Percentiles rank a stretch among this genome's conserved stretches.
phyloP scores from a whole-genome alignment of 164 flowering plant genomes.

The Piper longum region DNA sequence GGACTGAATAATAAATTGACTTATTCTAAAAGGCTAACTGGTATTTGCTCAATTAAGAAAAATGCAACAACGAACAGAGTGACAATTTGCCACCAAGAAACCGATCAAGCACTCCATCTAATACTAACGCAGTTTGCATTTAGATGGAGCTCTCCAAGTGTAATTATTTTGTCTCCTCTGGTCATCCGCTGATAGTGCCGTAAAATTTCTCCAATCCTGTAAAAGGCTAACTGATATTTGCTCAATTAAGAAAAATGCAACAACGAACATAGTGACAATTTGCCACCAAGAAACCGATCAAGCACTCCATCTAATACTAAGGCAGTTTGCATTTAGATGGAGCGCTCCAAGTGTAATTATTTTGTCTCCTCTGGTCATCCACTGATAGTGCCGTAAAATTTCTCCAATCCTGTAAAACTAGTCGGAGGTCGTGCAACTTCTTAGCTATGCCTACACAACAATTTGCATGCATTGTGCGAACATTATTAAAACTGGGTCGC shows the following conservation, averaged over 20 bases:
- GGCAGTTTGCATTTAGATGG: slow-evolving; percentile 14
- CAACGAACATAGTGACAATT: too few relatives aligned
- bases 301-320: too few relatives aligned
- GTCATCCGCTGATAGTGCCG: slow-evolving; percentile 1
- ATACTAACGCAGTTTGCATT: slow-evolving; percentile 7
- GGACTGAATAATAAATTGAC: too few relatives aligned
- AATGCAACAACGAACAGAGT: too few relatives aligned
- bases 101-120: too few relatives aligned
- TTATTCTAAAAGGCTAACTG: too few relatives aligned
- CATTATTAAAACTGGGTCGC: slow-evolving; percentile 15
- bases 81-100: too few relatives aligned
- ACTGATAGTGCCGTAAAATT: slow-evolving; percentile 9
- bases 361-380: slow-evolving; percentile 2
- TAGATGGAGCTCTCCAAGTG: slow-evolving; percentile 22
- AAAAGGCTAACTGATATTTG: slow-evolving; percentile 7
- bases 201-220: slow-evolving; percentile 28
- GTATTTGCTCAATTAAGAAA: too few relatives aligned
- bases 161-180: slow-evolving; percentile 3
- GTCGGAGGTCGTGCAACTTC: slow-evolving; percentile 24
- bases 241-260: too few relatives aligned
- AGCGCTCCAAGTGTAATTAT: slow-evolving; percentile 16
- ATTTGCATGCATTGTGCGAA: slow-evolving; percentile 25
- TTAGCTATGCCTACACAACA: slow-evolving; percentile 21
- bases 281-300: too few relatives aligned
- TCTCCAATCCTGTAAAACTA: slow-evolving; percentile 31